These are phyloP conservation scores for Penicillium chermesinum DNA, from an alignment of 495 filamentous ascomycete genomes.

Conservation along the genomic window DNA sequence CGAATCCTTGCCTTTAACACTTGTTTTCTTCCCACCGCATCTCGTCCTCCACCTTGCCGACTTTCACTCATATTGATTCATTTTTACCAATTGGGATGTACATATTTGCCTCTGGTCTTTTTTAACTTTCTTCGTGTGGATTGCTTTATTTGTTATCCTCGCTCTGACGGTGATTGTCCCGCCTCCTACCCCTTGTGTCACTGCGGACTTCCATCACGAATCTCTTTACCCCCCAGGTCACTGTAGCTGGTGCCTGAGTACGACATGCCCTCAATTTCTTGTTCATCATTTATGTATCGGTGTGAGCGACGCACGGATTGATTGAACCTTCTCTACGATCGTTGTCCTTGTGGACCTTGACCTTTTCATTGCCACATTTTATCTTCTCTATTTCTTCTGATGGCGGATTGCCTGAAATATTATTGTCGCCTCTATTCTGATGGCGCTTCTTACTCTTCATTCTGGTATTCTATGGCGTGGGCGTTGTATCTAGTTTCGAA, in stretches of 20 bases:
- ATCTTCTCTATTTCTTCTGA: conserved; percentile 8
- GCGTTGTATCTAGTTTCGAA: conserved; percentile 5
- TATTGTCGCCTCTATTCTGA: conserved; percentile 22
- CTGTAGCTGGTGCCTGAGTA: conserved; percentile 33
- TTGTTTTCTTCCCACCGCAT: conserved; percentile 10
- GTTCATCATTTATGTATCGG: conserved; percentile 37
- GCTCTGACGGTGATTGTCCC: conserved; percentile 14
- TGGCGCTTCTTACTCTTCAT: conserved; percentile 13
- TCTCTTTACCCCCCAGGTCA: conserved; percentile 33
- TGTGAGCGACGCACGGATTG: conserved; percentile 26
- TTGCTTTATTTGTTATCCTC: conserved; percentile 13
- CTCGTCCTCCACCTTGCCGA: conserved; percentile 19
- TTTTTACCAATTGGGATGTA: conserved; percentile 17
- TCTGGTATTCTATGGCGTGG: conserved; percentile 4
- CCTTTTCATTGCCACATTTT: conserved; percentile 10
- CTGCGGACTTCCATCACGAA: conserved; percentile 34
- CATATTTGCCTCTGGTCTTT: conserved; percentile 19
- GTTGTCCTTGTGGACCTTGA: conserved; percentile 16
- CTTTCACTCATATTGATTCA: conserved; percentile 10
- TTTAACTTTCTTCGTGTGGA: conserved; percentile 16
- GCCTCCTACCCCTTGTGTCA: conserved; percentile 6
- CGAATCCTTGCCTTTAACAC: conserved; percentile 23
- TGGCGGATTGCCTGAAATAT: conserved; percentile 14
- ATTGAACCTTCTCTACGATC: conserved; percentile 30
- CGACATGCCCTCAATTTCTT: conserved; percentile 31